Conservation (phyloP, 257 asterid species). For the Catharanthus roseus region DNA sequence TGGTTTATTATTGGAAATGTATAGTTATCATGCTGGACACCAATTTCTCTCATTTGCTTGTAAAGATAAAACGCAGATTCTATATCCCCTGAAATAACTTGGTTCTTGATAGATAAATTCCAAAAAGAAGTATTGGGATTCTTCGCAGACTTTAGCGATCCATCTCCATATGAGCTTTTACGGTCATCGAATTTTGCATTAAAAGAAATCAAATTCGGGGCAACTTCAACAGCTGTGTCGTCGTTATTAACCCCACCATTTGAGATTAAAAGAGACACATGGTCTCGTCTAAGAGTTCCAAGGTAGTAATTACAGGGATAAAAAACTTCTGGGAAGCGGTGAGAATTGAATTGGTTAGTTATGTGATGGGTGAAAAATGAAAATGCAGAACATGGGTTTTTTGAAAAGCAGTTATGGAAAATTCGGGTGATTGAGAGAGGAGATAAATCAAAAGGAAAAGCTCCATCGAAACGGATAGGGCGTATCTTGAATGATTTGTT, state of each 20-base stretch:
- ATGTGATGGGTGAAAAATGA: conserved; percentile 27
- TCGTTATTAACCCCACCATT: conserved; percentile 17
- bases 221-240: conserved; percentile 1
- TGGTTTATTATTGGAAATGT: conserved; percentile 39
- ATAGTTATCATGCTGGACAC: conserved; percentile 38
- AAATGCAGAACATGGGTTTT: not conserved
- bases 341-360: conserved; percentile 11
- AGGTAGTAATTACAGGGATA: conserved; percentile 33
- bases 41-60: conserved; percentile 35
- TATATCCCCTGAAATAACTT: conserved; percentile 19
- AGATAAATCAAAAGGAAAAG: conserved; percentile 3
- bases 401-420: not conserved
- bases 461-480: conserved; percentile 22
- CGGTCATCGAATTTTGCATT: conserved; percentile 27
- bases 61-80: conserved; percentile 30
- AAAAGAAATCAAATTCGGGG: conserved; percentile 30
- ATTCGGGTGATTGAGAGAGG: conserved; percentile 6
- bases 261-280: conserved; percentile 31
- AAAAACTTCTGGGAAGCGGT: too few relatives aligned
- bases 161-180: conserved; percentile 21
- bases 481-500: conserved; percentile 7
- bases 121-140: conserved; percentile 27
- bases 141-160: conserved; percentile 21
- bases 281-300: conserved; percentile 29
- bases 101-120: conserved; percentile 37